Conservation (phyloP, 179 eudicot genomes). For the Spergularia azorica region DNA sequence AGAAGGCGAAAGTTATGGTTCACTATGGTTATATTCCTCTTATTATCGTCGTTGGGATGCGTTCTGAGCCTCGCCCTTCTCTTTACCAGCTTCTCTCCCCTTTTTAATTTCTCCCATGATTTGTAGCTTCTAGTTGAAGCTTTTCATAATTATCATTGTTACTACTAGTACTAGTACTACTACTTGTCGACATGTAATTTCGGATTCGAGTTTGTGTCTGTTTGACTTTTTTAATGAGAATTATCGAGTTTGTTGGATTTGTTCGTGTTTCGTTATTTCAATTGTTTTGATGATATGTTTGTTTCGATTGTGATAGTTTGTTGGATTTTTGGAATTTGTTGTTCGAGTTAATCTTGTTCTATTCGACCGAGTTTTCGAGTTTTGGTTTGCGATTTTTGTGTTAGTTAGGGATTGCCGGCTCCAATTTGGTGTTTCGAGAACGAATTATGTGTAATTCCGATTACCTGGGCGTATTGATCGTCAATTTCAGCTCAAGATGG, state of each 20-base stretch:
- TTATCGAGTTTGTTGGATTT: too few relatives aligned
- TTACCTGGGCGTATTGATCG: too few relatives aligned
- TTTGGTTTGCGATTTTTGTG: neutral
- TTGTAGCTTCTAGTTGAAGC: neutral
- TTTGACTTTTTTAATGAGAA: neutral
- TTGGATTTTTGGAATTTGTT: too few relatives aligned
- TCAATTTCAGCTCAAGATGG: too few relatives aligned
- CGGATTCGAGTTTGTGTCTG: too few relatives aligned
- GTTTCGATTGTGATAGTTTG: too few relatives aligned
- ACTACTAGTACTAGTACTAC: neutral
- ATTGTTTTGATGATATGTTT: too few relatives aligned
- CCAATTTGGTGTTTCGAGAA: too few relatives aligned
- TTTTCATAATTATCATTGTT: neutral
- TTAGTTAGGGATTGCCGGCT: too few relatives aligned
- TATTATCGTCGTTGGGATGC: constrained; percentile 81
- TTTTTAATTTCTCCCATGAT: constrained; percentile 37
- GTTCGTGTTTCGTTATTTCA: too few relatives aligned
- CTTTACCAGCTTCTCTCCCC: constrained; percentile 83
- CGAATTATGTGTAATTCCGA: too few relatives aligned
- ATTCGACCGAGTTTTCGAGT: neutral
- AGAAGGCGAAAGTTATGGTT: constrained; percentile 70
- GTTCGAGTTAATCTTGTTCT: too few relatives aligned
- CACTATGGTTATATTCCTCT: constrained; percentile 88
- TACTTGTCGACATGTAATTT: constrained; percentile 17
- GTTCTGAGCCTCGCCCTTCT: constrained; percentile 86